Evolutionary conservation across 1,139 yeast species (phyloP).

Genomic region (Pichiaceae sp.): DNA sequence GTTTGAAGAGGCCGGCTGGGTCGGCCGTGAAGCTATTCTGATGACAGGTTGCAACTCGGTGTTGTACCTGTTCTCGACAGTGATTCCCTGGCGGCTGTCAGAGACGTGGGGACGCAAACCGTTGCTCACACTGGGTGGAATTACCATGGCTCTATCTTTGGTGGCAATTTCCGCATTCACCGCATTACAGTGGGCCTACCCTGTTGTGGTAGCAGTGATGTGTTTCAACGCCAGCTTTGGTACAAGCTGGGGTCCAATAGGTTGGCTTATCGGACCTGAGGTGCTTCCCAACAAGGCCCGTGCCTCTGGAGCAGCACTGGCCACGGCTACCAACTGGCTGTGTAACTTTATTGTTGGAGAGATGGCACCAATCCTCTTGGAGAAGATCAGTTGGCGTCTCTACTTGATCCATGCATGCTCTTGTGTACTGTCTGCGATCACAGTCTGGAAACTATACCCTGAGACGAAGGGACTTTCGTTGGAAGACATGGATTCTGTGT

Average conservation of each 20-base stretch:
- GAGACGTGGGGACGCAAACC: conserved; percentile 91
- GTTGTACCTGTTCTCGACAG: conserved; percentile 64
- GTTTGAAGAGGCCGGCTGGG: conserved; percentile 93
- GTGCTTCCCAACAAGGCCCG: conserved; percentile 83
- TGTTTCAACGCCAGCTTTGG: conserved; percentile 83
- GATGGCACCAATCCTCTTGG: conserved; percentile 80
- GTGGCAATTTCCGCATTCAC: conserved; percentile 60
- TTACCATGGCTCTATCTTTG: conserved; percentile 69
- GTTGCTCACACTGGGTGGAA: conserved; percentile 66
- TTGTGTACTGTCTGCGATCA: conserved; percentile 62
- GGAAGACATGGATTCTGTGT: conserved; percentile 82
- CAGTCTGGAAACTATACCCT: conserved; percentile 67
- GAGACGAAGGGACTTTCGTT: conserved; percentile 85
- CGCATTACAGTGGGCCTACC: conserved; percentile 26
- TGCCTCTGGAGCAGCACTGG: conserved; percentile 84
- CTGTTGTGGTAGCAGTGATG: conserved; percentile 71
- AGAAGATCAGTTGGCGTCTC: conserved; percentile 66
- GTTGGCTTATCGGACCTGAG: conserved; percentile 80
- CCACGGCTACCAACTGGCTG: conserved; percentile 94
- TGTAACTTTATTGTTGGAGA: conserved; percentile 90
- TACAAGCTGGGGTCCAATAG: conserved; percentile 89
- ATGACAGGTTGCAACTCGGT: conserved; percentile 90
- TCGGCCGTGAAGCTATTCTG: conserved; percentile 75
- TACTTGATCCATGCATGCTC: conserved; percentile 76
- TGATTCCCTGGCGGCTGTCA: conserved; percentile 88